These are phyloP conservation scores for Ceraceosorus guamensis DNA, from an alignment of 1,284 basidiomycete species.

Conservation along the genomic window DNA sequence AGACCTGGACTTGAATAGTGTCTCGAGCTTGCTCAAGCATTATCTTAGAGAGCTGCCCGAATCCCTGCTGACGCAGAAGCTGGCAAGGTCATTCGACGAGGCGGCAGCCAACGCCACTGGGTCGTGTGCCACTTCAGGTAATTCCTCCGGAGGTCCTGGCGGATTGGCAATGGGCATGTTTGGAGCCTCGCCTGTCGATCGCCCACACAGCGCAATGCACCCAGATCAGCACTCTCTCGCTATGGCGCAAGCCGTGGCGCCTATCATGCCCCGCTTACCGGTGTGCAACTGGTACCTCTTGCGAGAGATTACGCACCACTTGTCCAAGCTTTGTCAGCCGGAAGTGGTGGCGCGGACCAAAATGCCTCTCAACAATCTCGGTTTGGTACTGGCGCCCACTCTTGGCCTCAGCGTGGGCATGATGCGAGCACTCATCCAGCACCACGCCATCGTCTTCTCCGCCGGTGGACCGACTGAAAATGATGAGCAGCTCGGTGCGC, in stretches of 20 bases:
- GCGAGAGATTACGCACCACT: constrained; percentile 34
- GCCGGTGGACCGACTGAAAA: too few relatives aligned
- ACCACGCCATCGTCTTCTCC: constrained; percentile 20
- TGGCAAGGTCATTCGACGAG: constrained; percentile 16
- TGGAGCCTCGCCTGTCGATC: background rate
- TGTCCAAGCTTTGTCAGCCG: constrained; percentile 20
- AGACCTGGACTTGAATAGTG: constrained; percentile 44
- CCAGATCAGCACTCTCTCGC: background rate
- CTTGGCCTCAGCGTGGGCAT: constrained; percentile 29
- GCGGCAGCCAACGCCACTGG: constrained; percentile 8
- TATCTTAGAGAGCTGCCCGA: constrained; percentile 42
- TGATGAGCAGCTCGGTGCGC: too few relatives aligned
- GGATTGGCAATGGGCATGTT: background rate
- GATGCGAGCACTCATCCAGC: constrained; percentile 31
- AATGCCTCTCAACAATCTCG: constrained; percentile 42
- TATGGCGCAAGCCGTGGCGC: constrained; percentile 12
- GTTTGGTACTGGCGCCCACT: constrained; percentile 42
- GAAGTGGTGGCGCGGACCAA: constrained; percentile 29
- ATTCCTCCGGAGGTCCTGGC: background rate
- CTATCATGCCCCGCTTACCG: constrained; percentile 22
- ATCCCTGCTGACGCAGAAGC: constrained; percentile 17
- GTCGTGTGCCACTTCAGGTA: too few relatives aligned
- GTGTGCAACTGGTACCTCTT: constrained; percentile 41
- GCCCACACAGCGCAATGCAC: too few relatives aligned
- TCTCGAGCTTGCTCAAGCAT: constrained; percentile 43